Percentiles rank a stretch among this genome's conserved stretches.
Conservation (phyloP, 2,329 filamentous ascomycete genomes). For the Hymenoscyphus albidus region DNA sequence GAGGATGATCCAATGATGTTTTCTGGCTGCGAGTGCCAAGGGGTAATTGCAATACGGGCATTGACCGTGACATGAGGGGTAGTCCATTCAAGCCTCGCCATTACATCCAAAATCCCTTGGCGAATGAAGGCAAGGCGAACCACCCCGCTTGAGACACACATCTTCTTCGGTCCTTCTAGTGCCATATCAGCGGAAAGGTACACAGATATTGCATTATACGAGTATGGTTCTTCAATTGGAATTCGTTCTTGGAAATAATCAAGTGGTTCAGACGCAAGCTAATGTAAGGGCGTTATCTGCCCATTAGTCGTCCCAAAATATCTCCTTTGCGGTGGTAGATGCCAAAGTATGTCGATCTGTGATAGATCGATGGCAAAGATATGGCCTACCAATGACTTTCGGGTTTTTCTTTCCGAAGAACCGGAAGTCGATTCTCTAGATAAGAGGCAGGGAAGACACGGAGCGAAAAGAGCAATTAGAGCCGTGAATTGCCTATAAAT, state of each 20-base stretch:
- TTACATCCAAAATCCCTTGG: not conserved
- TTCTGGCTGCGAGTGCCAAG: no score
- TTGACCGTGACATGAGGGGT: not conserved
- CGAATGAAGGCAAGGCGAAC: not conserved
- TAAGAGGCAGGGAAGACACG: not conserved
- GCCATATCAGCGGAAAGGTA: not conserved
- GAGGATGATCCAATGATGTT: not conserved
- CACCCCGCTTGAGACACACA: not conserved
- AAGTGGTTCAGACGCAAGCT: not conserved
- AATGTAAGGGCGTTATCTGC: not conserved
- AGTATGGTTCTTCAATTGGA: not conserved
- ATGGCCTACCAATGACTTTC: not conserved
- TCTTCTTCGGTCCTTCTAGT: constrained; percentile 9
- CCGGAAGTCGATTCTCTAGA: not conserved
- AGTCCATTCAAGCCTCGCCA: constrained; percentile 7
- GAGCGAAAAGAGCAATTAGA: not conserved
- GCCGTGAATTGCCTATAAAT: not conserved
- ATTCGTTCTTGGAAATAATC: not conserved
- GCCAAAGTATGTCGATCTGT: not conserved
- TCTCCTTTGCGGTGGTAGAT: not conserved
- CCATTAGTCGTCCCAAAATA: not conserved
- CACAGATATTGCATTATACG: not conserved
- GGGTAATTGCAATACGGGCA: not conserved
- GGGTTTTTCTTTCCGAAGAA: not conserved
- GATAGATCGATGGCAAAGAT: not conserved